phyloP scores from a whole-genome alignment of 2,329 filamentous ascomycete species.

The Talaromyces piceae region DNA sequence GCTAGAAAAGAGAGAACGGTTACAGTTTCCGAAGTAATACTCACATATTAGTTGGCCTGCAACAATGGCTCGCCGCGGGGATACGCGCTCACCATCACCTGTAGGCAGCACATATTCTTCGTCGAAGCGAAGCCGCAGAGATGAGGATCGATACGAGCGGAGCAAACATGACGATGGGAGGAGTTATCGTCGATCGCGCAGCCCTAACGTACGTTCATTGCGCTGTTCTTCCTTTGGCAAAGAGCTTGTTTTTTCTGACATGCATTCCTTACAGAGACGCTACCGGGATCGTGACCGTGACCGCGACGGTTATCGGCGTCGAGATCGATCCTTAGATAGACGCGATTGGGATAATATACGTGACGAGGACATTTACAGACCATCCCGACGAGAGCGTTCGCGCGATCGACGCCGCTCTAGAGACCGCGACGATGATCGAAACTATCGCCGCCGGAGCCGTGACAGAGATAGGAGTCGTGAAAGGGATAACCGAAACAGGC shows the following conservation, averaged over 20 bases:
- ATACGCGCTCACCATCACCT: conserved; percentile 83
- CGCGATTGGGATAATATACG: conserved; percentile 35
- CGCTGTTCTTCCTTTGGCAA: background rate
- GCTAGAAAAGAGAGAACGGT: conserved; percentile 6
- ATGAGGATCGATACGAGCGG: conserved; percentile 46
- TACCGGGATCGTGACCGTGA: conserved; percentile 49
- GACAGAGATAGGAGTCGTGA: conserved; percentile 59
- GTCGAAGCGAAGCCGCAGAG: conserved; percentile 55
- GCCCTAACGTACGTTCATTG: conserved; percentile 38
- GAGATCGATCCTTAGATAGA: conserved; percentile 59
- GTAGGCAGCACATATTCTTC: conserved; percentile 75
- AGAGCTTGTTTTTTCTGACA: background rate
- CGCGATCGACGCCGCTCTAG: conserved; percentile 44
- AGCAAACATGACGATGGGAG: conserved; percentile 46
- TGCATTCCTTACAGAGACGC: conserved; percentile 47
- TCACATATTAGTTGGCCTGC: conserved; percentile 44
- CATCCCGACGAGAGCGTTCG: conserved; percentile 54
- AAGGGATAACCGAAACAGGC: conserved; percentile 59
- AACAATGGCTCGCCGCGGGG: conserved; percentile 55
- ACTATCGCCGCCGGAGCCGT: conserved; percentile 56
- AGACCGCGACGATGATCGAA: conserved; percentile 48
- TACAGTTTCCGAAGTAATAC: conserved; percentile 36
- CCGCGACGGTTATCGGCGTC: conserved; percentile 53
- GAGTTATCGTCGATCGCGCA: conserved; percentile 39
- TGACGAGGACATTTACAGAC: conserved; percentile 59